phyloP scores from a whole-genome alignment of 1,284 basidiomycete genomes.

The Cutaneotrichosporon cutaneum region DNA sequence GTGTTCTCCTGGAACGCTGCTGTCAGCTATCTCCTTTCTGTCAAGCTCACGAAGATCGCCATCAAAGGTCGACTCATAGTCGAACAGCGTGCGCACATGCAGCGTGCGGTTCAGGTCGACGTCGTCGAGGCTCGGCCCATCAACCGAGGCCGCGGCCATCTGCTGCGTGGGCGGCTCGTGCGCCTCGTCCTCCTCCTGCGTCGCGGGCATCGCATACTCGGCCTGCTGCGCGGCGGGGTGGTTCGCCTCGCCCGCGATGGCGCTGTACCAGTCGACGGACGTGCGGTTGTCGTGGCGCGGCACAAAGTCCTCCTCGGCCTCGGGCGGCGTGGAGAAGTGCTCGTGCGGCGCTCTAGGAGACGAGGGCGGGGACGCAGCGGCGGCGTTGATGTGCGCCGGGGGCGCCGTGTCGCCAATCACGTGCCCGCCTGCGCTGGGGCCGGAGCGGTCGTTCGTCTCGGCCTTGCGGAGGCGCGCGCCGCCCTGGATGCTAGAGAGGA shows the following conservation, averaged over 20 bases:
- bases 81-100: conserved; percentile 73
- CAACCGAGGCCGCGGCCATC: conserved; percentile 12
- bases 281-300: conserved; percentile 62
- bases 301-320: conserved; percentile 31
- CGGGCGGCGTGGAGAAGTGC: not conserved
- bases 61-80: conserved; percentile 76
- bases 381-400: conserved; percentile 65
- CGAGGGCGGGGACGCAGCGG: conserved; percentile 43
- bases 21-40: not conserved
- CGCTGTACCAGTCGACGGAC: conserved; percentile 87
- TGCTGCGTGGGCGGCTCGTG: conserved; percentile 2
- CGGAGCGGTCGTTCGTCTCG: conserved; percentile 80
- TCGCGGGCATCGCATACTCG: conserved; percentile 33
- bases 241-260: conserved; percentile 72
- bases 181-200: conserved; percentile 55
- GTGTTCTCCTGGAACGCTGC: conserved; percentile 79
- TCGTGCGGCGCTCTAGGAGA: conserved; percentile 7
- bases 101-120: conserved; percentile 41
- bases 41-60: conserved; percentile 78
- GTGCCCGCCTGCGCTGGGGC: conserved; percentile 64
- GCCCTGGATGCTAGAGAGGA: conserved; percentile 78
- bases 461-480: conserved; percentile 76
- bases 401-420: conserved; percentile 73
- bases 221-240: conserved; percentile 34
- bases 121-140: conserved; percentile 26